These are phyloP conservation scores for Ambrosia artemisiifolia DNA, from an alignment of 129 eudicot genomes.

Conservation along the genomic window DNA sequence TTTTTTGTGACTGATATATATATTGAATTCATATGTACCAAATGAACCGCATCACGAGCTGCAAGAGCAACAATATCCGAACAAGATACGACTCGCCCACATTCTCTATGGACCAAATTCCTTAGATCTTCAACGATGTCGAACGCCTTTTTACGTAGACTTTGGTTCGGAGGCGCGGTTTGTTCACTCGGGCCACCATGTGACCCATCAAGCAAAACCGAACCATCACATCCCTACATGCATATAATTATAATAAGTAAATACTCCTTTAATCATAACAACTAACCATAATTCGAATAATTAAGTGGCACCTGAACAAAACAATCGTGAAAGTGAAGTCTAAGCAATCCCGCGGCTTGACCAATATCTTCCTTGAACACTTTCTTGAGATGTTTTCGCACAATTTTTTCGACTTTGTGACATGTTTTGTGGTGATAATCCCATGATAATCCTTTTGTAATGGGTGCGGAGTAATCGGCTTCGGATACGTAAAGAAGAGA, in stretches of 20 bases:
- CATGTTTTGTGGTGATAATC: conserved; percentile 42
- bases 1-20: not conserved
- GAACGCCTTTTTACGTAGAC: conserved; percentile 44
- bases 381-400: conserved; percentile 48
- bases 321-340: conserved; percentile 70
- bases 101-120: conserved; percentile 37
- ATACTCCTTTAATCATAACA: not conserved
- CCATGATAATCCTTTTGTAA: conserved; percentile 48
- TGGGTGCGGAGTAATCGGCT: conserved; percentile 34
- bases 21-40: conserved; percentile 28
- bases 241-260: not conserved
- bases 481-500: conserved; percentile 25
- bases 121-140: conserved; percentile 59
- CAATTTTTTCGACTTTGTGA: conserved; percentile 42
- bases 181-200: conserved; percentile 53
- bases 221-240: conserved; percentile 54
- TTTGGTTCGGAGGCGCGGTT: conserved; percentile 53
- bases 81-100: conserved; percentile 75
- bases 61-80: conserved; percentile 64
- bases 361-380: conserved; percentile 50
- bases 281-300: not conserved
- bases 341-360: conserved; percentile 73
- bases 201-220: conserved; percentile 57
- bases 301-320: conserved; percentile 51
- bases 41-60: conserved; percentile 73